phyloP scores from a whole-genome alignment of 2,329 filamentous ascomycete genomes.

The Colletotrichum salicis region DNA sequence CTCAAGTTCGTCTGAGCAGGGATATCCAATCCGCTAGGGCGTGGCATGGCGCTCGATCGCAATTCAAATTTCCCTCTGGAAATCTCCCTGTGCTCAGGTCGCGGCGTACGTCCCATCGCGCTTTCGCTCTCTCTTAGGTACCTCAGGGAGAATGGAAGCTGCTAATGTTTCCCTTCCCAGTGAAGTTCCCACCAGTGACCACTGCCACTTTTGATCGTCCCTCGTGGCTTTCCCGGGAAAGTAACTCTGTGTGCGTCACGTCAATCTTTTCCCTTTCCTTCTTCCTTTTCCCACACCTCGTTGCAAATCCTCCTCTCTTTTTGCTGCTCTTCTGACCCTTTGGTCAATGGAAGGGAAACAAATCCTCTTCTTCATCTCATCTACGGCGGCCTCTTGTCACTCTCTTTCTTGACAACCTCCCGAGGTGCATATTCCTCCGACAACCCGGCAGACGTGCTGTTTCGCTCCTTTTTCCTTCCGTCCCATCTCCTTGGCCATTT shows the following conservation, averaged over 20 bases:
- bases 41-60: constrained; percentile 30
- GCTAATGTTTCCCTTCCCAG: not conserved
- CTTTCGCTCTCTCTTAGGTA: constrained; percentile 13
- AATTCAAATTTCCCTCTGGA: constrained; percentile 33
- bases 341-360: not conserved
- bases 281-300: constrained; percentile 8
- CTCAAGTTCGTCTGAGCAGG: constrained; percentile 34
- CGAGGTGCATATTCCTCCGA: constrained; percentile 11
- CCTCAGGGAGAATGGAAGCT: not conserved
- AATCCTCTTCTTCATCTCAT: constrained; percentile 6
- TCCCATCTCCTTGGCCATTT: constrained; percentile 19
- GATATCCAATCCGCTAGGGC: constrained; percentile 10
- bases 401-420: constrained; percentile 1
- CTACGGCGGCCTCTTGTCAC: constrained; percentile 17
- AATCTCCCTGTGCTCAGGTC: constrained; percentile 8
- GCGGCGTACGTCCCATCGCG: not conserved
- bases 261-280: constrained; percentile 24
- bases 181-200: not conserved
- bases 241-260: constrained; percentile 18
- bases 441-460: constrained; percentile 19
- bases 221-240: constrained; percentile 24
- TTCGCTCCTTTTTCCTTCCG: constrained; percentile 21
- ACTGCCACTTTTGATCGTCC: constrained; percentile 15
- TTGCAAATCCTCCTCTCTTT: constrained; percentile 4
- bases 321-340: constrained; percentile 5